phyloP scores from a whole-genome alignment of 768 basidiomycete genomes.

The Russula sp. region DNA sequence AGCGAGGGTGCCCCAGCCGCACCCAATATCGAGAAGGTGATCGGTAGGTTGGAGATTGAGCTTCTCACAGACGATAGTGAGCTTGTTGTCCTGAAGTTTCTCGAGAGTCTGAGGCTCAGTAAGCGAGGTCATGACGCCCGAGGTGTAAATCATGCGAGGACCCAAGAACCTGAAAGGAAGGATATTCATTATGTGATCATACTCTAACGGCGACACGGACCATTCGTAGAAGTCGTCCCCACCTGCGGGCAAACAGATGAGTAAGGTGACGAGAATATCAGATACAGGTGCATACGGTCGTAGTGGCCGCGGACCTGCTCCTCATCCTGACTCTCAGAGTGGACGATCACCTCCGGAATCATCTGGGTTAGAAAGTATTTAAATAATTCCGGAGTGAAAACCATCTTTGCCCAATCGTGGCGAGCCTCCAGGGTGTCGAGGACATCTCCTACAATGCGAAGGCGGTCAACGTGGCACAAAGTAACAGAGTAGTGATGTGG shows the following conservation, averaged over 20 bases:
- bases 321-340: constrained; percentile 87
- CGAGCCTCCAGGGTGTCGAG: constrained; percentile 90
- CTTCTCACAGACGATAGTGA: constrained; percentile 91
- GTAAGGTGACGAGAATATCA: not conserved
- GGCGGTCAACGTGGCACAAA: constrained; percentile 9
- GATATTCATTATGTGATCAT: not conserved
- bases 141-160: constrained; percentile 96
- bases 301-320: constrained; percentile 96
- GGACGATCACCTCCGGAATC: constrained; percentile 89
- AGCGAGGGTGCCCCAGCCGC: constrained; percentile 94
- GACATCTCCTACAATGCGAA: constrained; percentile 62
- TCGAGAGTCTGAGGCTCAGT: constrained; percentile 77
- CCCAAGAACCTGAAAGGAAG: constrained; percentile 68
- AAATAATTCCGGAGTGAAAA: constrained; percentile 85
- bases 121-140: constrained; percentile 73
- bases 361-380: constrained; percentile 85
- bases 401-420: constrained; percentile 93
- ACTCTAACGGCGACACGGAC: constrained; percentile 31
- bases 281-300: constrained; percentile 52
- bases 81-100: constrained; percentile 96
- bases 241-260: constrained; percentile 35
- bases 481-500: not conserved
- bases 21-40: constrained; percentile 77
- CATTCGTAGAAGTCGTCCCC: constrained; percentile 96
- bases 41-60: constrained; percentile 84